These are phyloP conservation scores for Hyaloperonospora brassicae DNA, from an alignment of 352 stramenopile genomes.

Conservation along the genomic window DNA sequence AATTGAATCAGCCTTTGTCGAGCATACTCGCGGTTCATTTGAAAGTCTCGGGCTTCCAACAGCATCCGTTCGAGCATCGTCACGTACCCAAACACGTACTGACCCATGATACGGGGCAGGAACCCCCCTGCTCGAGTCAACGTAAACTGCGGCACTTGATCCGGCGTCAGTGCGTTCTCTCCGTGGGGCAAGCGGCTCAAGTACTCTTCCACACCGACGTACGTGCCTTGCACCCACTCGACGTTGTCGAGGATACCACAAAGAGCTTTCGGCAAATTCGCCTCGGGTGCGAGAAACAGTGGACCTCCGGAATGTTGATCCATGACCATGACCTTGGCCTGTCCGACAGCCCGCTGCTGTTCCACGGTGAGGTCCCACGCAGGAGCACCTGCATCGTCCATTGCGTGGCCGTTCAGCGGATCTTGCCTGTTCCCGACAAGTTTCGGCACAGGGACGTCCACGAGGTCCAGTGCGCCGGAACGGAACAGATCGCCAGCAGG, in stretches of 20 bases:
- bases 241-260: constrained; percentile 29
- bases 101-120: constrained; percentile 37
- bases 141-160: constrained; percentile 20
- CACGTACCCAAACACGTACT: constrained; percentile 40
- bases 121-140: constrained; percentile 39
- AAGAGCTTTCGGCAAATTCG: constrained; percentile 23
- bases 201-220: constrained; percentile 40
- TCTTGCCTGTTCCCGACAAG: constrained; percentile 30
- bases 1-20: constrained; percentile 20
- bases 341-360: constrained; percentile 22
- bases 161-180: not conserved
- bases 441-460: constrained; percentile 28
- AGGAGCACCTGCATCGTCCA: constrained; percentile 14
- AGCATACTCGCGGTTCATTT: constrained; percentile 27
- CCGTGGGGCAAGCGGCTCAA: constrained; percentile 16
- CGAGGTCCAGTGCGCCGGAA: constrained; percentile 19
- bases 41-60: constrained; percentile 28
- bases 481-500: constrained; percentile 23
- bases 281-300: constrained; percentile 29
- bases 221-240: constrained; percentile 47
- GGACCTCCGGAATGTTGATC: constrained; percentile 38
- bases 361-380: constrained; percentile 27
- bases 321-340: constrained; percentile 29
- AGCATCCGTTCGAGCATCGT: constrained; percentile 36
- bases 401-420: constrained; percentile 24